Conservation (phyloP, 805 yeast genomes). For the Kodamaea hsintzibuensis region DNA sequence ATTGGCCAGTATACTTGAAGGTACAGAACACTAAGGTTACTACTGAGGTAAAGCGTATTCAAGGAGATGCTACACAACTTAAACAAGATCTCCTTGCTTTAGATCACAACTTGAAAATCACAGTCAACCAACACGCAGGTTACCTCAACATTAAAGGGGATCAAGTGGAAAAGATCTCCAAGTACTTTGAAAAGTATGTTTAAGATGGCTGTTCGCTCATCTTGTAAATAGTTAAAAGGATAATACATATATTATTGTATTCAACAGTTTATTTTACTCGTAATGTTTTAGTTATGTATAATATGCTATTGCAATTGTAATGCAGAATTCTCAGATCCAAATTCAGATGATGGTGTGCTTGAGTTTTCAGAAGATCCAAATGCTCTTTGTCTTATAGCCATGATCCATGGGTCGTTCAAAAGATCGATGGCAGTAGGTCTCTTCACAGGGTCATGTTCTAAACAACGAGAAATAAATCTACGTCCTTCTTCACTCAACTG, state of each 20-base stretch:
- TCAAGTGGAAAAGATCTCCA: constrained; percentile 31
- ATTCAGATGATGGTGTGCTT: constrained; percentile 39
- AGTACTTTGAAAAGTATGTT: constrained; percentile 23
- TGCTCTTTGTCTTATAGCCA: constrained; percentile 66
- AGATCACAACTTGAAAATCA: constrained; percentile 48
- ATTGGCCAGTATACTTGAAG: constrained; percentile 81
- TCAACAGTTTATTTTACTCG: not conserved
- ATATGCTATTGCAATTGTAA: not conserved
- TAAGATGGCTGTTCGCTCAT: not conserved
- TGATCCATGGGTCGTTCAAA: constrained; percentile 87
- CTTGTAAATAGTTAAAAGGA: constrained; percentile 4
- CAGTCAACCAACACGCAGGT: constrained; percentile 35
- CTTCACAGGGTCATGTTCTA: constrained; percentile 78
- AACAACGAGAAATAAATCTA: constrained; percentile 68
- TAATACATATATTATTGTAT: not conserved
- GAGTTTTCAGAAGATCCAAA: constrained; percentile 46
- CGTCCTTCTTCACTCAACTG: constrained; percentile 77
- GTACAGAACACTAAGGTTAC: constrained; percentile 61
- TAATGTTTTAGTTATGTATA: not conserved
- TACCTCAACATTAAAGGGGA: constrained; percentile 44
- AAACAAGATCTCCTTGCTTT: constrained; percentile 61
- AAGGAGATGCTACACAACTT: constrained; percentile 66
- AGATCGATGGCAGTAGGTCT: constrained; percentile 85
- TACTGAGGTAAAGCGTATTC: constrained; percentile 72
- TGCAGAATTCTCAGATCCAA: constrained; percentile 10